phyloP scores from a whole-genome alignment of 805 yeast genomes.

The Candida ulmi region DNA sequence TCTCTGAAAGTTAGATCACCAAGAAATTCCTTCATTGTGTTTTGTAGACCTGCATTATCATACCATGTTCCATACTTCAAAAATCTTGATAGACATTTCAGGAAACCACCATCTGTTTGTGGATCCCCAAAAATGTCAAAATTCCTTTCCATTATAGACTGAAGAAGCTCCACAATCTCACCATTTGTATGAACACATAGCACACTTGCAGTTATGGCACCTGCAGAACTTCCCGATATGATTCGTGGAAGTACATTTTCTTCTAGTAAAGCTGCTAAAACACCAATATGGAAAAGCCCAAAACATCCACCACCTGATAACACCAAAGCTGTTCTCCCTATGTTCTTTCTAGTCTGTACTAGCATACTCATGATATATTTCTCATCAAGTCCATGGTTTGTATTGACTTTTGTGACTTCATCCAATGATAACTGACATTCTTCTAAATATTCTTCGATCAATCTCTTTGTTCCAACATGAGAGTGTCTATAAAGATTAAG shows the following conservation, averaged over 20 bases:
- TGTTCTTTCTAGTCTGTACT: conserved; percentile 82
- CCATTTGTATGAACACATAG: conserved; percentile 75
- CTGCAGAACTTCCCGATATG: conserved; percentile 92
- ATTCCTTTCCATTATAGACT: conserved; percentile 35
- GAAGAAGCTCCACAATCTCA: conserved; percentile 56
- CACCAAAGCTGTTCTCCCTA: conserved; percentile 93
- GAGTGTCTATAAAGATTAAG: conserved; percentile 70
- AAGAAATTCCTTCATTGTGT: conserved; percentile 69
- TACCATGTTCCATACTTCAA: conserved; percentile 87
- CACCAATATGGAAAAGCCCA: conserved; percentile 92
- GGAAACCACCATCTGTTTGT: conserved; percentile 34
- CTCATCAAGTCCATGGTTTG: conserved; percentile 46
- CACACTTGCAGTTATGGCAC: conserved; percentile 89
- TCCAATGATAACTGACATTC: conserved; percentile 62
- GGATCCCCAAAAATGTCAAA: conserved; percentile 45
- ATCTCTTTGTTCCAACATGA: conserved; percentile 75
- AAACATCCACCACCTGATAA: conserved; percentile 94
- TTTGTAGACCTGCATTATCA: conserved; percentile 64
- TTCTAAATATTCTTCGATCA: conserved; percentile 75
- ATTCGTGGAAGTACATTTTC: conserved; percentile 75
- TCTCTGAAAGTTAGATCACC: conserved; percentile 93
- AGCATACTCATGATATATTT: conserved; percentile 69
- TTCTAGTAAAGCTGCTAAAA: conserved; percentile 71
- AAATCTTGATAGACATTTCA: conserved; percentile 50
- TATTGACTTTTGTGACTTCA: conserved; percentile 12